Base-by-base conservation (phyloP, 441 rosid genomes). In the Pelargonium myrrhifolium region DNA sequence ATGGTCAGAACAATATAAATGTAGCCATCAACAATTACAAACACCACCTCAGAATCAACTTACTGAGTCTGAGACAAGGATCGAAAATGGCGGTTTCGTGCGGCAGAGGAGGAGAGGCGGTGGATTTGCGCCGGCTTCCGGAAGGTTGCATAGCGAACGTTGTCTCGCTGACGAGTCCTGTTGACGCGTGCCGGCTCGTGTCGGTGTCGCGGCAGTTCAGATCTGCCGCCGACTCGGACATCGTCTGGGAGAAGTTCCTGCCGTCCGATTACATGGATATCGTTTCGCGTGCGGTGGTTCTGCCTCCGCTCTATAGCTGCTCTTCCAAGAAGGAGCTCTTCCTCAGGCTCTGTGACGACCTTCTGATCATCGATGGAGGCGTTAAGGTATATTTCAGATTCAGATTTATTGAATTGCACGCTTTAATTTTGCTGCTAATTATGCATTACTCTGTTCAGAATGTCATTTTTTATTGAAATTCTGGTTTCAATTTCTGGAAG, bases 331-430 rank as follows among this genome's bases (percentile, higher is more conserved):
- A 47, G 55, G 55, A 47, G 55, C 55, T 47, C 0, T 47, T 47
- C 55, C 55, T 47, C 55, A 47, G 18, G 10, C 72, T 69, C 31
- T 69, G 67, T 47, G 49, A 69, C 37, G 28, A 31, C 1, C 72
- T 28, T 4, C 26, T 62, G 14, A 49, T 69, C 35, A 4, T 12
- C 31, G 66, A 20, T 14, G 60, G 62, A 1, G 61, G 72, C 26
- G 43, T 22, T 1, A 61, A 43, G 72, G 72, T 62, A 58, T n/a
- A 43, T n/a, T 28, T n/a, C 6, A n/a, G n/a, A n/a, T n/a, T n/a
- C n/a, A n/a, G n/a, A n/a, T n/a, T n/a, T n/a, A n/a, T n/a, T n/a
- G n/a, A n/a, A n/a, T n/a, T n/a, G n/a, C n/a, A n/a, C n/a, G n/a
- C n/a, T n/a, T n/a, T n/a, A n/a, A n/a, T n/a, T n/a, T n/a, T n/a